A percentile compares a stretch with the other conserved stretches of the same genome.
Conservation (phyloP, 768 basidiomycete species). For the Agrocybe praecox region DNA sequence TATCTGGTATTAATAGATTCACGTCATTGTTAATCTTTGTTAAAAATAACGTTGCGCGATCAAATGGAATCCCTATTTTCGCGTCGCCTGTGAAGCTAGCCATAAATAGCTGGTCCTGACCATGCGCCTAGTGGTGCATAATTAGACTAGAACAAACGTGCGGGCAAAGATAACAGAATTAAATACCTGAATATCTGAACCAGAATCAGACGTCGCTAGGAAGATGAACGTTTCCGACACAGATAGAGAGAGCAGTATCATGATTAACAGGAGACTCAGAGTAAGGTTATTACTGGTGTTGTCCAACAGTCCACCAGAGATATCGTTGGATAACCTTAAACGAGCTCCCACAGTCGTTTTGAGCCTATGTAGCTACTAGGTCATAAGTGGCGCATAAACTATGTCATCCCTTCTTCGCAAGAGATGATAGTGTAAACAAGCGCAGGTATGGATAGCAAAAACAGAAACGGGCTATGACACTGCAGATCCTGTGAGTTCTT, state of each 20-base stretch:
- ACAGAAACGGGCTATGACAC: not conserved
- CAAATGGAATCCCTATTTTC: not conserved
- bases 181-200: not conserved
- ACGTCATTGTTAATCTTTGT: not conserved
- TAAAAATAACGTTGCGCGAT: not conserved
- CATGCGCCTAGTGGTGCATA: not conserved
- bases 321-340: not conserved
- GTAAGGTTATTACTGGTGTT: not conserved
- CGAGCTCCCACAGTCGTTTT: not conserved
- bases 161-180: not conserved
- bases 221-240: not conserved
- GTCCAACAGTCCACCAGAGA: not conserved
- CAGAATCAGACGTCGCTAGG: not conserved
- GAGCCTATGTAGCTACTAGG: not conserved
- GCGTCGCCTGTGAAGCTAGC: not conserved
- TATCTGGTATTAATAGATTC: not conserved
- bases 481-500: not conserved
- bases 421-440: not conserved
- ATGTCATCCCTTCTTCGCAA: not conserved
- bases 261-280: not conserved
- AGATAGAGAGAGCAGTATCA: not conserved
- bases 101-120: not conserved
- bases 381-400: not conserved
- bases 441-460: conserved; percentile 1
- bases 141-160: not conserved